Base-by-base conservation (phyloP, 2,329 filamentous ascomycete genomes). In the Pestalotiopsis sp. region DNA sequence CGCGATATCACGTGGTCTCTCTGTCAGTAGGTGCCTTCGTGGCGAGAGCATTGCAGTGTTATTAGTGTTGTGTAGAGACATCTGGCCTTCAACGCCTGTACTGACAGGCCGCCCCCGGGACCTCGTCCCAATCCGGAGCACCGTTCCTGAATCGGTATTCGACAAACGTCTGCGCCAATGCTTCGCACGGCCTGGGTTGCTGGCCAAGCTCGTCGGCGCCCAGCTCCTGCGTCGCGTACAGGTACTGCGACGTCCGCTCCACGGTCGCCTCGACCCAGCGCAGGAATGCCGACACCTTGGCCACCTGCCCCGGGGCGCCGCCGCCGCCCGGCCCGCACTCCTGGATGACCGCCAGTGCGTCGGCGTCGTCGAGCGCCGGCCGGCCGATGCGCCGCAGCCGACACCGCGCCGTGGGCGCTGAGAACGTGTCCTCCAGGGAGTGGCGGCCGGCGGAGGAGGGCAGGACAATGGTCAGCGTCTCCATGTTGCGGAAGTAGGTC, bases 101-200 rank as follows among this genome's bases (percentile, higher is more conserved):
- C 45, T 52, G 20, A 52, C 17, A 20, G 7, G 38, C 27, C 14
- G n/a, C 11, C 17, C 45, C 39, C 25, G 17, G 17, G 4, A 13
- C 31, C 31, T 49, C 45, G 5, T 25, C 45, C 61, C 63, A 66
- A 2, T 57, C 14, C 13, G 23, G 25, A 11, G 14, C 7, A 25
- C 63, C 63, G 36, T 38, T 58, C 13, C 49, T 57, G 31, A 7
- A 58, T 6, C 63, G 41, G 23, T 66, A 66, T 27, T 66, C 63
- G 39, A 66, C 49, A 66, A 66, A 66, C 12, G 63, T 66, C 63
- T 66, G 63, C 41, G 49, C 63, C 45, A 57, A 23, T 14, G 31
- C 31, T 17, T 23, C 23, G 27, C 45, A 45, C n/a, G 38, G 61
- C 39, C n/a, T 12, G 17, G 36, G 23, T 39, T 6, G 38, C 20